Evolutionary conservation across 2,329 filamentous ascomycete genomes (phyloP), one percentile per base, ranked within the genome.

Genomic region (Nannizziopsis barbatae): DNA sequence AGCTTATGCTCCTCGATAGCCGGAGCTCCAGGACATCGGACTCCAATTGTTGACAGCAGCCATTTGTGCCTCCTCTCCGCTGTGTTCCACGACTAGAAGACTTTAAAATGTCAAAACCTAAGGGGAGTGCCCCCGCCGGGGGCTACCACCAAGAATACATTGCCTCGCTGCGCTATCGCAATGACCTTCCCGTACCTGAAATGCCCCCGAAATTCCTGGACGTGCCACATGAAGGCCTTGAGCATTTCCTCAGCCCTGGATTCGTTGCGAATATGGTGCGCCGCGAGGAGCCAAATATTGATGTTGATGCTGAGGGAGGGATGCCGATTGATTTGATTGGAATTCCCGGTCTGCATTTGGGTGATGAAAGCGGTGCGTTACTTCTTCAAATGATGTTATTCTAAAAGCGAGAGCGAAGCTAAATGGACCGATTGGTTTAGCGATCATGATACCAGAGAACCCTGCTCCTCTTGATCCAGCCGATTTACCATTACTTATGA

Each of bases 281-380:
- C 61, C 88, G 95, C 61, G 92, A 96, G 71, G 86, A 90, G 45
- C 74, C 95, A 42, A 96, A 95, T 62, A 92, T 98, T 53, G 92
- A 98, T 68, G 88, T 88, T 27, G 92, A 98, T 77, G 92, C 89
- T 7, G 92, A 98, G 72, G 77, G 96, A 58, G 92, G 92, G 50
- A 96, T 98, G 92, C 88, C 89, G 51, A 80, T 98, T 62, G 90
- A 96, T 65, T 71, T 98, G 57, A 84, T 96, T 50, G 92, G 92
- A 60, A 86, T 96, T 71, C 90, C 90, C 5, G 88, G 89, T 27
- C 82, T 96, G 50, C 95, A 96, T 61, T 83, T 96, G 60, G 90
- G 89, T 50, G 88, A 96, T 65, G 90, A 96, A 72, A 84, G 84
- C 69, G 87, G 89, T 95, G 75, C 53, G 72, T 63, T 39, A 45